phyloP scores from a whole-genome alignment of 176 grass and related monocot genomes.

The Aegilops longissima region DNA sequence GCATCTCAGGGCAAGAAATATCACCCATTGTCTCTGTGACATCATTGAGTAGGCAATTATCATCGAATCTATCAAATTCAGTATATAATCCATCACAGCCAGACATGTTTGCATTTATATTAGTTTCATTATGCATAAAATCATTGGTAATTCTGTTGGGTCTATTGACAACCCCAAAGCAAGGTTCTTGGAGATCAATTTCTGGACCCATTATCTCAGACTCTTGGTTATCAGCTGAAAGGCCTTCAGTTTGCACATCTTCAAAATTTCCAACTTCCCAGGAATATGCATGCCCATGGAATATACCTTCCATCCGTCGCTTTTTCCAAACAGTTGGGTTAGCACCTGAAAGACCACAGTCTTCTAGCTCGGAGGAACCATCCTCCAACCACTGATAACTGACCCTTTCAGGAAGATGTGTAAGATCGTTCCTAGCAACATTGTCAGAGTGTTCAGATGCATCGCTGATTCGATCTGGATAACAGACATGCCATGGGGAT shows the following conservation, averaged over 20 bases:
- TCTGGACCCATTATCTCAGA: conserved; percentile 29
- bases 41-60: conserved; percentile 36
- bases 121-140: conserved; percentile 45
- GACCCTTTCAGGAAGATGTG: conserved; percentile 17
- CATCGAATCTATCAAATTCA: conserved; percentile 44
- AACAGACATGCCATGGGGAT: conserved; percentile 25
- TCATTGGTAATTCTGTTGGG: conserved; percentile 32
- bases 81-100: conserved; percentile 32
- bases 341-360: conserved; percentile 35
- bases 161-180: conserved; percentile 32
- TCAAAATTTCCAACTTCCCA: conserved; percentile 34
- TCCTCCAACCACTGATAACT: conserved; percentile 34
- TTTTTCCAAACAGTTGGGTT: conserved; percentile 35
- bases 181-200: conserved; percentile 40
- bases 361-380: conserved; percentile 38
- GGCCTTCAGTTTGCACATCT: conserved; percentile 17
- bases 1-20: conserved; percentile 41
- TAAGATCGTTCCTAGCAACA: conserved; percentile 27
- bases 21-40: not conserved
- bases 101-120: conserved; percentile 23
- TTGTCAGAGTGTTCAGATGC: not conserved
- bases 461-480: conserved; percentile 28
- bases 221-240: conserved; percentile 24
- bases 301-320: conserved; percentile 32
- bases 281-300: conserved; percentile 35